Conservation (phyloP, 768 basidiomycete genomes). For the Phlebiopsis flavidoalba region DNA sequence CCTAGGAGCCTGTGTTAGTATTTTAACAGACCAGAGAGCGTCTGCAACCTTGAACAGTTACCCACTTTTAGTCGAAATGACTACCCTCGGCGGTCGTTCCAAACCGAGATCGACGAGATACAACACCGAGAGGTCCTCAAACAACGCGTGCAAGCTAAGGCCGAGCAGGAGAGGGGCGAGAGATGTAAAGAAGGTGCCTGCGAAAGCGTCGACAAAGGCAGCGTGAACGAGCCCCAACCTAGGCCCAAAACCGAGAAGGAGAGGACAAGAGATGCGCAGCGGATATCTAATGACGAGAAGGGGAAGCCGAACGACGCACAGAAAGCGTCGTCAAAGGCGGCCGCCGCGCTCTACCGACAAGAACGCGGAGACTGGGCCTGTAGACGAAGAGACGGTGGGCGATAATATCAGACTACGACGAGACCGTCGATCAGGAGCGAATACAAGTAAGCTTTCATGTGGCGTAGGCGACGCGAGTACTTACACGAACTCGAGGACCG, state of each 20-base stretch:
- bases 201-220: background rate
- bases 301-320: background rate
- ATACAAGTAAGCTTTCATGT: background rate
- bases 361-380: background rate
- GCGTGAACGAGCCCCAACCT: conserved; percentile 1
- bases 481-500: conserved; percentile 31
- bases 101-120: conserved; percentile 76
- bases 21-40: background rate
- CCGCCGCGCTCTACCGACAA: no score
- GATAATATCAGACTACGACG: background rate
- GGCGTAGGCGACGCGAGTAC: background rate
- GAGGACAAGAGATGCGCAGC: background rate
- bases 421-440: background rate
- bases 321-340: background rate
- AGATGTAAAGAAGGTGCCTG: conserved; percentile 14
- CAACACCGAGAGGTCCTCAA: conserved; percentile 61
- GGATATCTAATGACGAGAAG: background rate
- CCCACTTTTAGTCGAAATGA: conserved; percentile 29
- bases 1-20: background rate
- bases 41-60: background rate
- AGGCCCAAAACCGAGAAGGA: background rate
- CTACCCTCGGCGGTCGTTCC: conserved; percentile 57
- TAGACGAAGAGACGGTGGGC: background rate
- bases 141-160: conserved; percentile 47
- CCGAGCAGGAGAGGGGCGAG: conserved; percentile 26